Evolutionary conservation across 2,329 filamentous ascomycete genomes (phyloP), one percentile per base, ranked within the genome.

Genomic region (Penicillium rolfsii): DNA sequence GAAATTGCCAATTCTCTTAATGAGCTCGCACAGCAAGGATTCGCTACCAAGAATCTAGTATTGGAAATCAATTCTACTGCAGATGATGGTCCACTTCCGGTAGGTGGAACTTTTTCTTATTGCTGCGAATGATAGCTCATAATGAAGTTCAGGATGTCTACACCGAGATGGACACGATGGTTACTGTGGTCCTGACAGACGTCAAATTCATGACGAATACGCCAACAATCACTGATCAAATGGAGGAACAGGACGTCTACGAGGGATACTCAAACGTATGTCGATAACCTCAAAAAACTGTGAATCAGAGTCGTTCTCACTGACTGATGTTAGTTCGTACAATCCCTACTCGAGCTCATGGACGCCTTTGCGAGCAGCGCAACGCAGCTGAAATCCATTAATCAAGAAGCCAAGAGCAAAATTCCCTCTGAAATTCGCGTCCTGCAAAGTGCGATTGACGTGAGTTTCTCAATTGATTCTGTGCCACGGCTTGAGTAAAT

Each of bases 241-340:
- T 26, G 9, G 52, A 48, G n/a, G 8, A 59, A 48, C 59, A 64
- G 38, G 16, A 53, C 4, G 62, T 62, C 26, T 64, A 64, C n/a
- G 62, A 64, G 35, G 59, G 54, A 41, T 64, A 62, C 48, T 64
- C 62, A 19, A 62, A 64, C 35, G 62, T 64, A 57, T 46, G 58
- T 60, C 28, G 38, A 55, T 38, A 41, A 36, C 33, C 19, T 22
- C 28, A 30, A n/a, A 48, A 16, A 46, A 24, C 16, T 4, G 24
- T 9, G 12, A 14, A 12, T 46, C 24, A 19, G n/a, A 59, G 28
- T 43, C 26, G 28, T 38, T 38, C 30, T 40, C 52, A 40, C 46
- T 52, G 11, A 60, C 45, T 43, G 7, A 26, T 4, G 24, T 16
- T 53, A 57, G 60, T 60, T 60, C 30, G 57, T 63, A 16, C 60